A percentile compares a stretch with the other conserved stretches of the same genome.
These are phyloP conservation scores for Plectosphaerella cucumerina DNA, from an alignment of 2,329 filamentous ascomycete species.

Conservation along the genomic window DNA sequence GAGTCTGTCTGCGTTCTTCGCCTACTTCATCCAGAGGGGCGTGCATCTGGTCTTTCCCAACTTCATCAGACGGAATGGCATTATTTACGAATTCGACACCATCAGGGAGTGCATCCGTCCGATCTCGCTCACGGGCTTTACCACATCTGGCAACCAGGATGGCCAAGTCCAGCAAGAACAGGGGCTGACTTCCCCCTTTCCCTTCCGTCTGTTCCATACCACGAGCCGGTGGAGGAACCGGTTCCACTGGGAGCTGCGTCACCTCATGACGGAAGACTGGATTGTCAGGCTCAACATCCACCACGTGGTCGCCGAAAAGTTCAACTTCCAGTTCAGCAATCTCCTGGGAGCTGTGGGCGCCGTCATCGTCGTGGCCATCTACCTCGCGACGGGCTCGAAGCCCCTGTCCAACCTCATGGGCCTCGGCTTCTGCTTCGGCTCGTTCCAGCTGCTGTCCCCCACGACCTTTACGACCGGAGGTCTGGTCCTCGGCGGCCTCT, in stretches of 20 bases:
- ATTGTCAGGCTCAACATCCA: conserved; percentile 45
- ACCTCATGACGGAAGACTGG: conserved; percentile 48
- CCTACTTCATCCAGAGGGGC: conserved; percentile 63
- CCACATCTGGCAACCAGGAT: not conserved
- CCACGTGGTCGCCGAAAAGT: conserved; percentile 41
- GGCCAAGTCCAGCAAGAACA: conserved; percentile 19
- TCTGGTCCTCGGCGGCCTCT: conserved; percentile 72
- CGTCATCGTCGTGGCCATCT: conserved; percentile 51
- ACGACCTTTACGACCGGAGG: conserved; percentile 83
- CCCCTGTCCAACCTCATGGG: conserved; percentile 80
- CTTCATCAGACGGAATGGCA: conserved; percentile 53
- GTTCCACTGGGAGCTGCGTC: conserved; percentile 48
- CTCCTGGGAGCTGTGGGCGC: conserved; percentile 53
- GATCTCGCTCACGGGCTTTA: not conserved
- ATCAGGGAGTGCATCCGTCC: conserved; percentile 29
- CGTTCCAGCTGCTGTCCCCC: conserved; percentile 79
- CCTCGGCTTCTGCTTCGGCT: conserved; percentile 80
- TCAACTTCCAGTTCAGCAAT: conserved; percentile 52
- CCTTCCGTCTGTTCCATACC: not conserved
- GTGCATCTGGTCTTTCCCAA: conserved; percentile 69
- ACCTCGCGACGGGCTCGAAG: conserved; percentile 58
- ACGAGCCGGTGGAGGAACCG: not conserved
- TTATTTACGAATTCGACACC: conserved; percentile 41
- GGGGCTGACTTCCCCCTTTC: not conserved
- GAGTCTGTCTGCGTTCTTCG: conserved; percentile 67